Evolutionary conservation across 2,329 filamentous ascomycete species (phyloP), one percentile per base, ranked within the genome.

Genomic region (Dactylellina drechsleri): DNA sequence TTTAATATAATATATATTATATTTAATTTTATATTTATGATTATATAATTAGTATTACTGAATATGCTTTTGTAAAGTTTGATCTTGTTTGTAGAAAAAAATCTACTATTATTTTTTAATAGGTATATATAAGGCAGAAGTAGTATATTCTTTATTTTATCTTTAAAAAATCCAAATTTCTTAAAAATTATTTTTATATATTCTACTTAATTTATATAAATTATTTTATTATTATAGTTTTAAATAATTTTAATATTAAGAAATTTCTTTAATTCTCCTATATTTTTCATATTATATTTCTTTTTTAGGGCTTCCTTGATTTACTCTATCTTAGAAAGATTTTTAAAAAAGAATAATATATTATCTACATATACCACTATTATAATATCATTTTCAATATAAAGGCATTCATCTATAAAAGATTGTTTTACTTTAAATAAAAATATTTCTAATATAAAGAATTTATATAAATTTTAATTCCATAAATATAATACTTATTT

Each of bases 151-250:
- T 41, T 7, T 7, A 7, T 41, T 41, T 41, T 41, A 41, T 7
- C 6, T 41, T 41, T 41, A 41, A 65, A 72, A 57, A 64, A 64
- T 59, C 36, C 16, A 57, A 47, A 58, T 20, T 76, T 67, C 58
- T 47, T 58, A 45, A 61, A 59, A 15, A 61, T 49, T 31, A 31
- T 71, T 18, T 52, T 52, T 53, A 59, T 54, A 60, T 65, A n/a
- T n/a, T n/a, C n/a, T n/a, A n/a, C n/a, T n/a, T n/a, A n/a, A n/a
- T n/a, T n/a, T n/a, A n/a, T n/a, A 53, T 78, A 68, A 70, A 64
- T 71, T 77, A 76, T 64, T 77, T 78, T 57, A 36, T 59, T 74
- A 31, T 59, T 53, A 59, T n/a, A n/a, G n/a, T n/a, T n/a, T n/a
- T 66, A 47, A 60, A 76, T 64, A 40, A 71, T 61, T 61, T 60